Evolutionary conservation across 2,329 filamentous ascomycete genomes (phyloP).

Genomic region (Hypoxylon sp.): DNA sequence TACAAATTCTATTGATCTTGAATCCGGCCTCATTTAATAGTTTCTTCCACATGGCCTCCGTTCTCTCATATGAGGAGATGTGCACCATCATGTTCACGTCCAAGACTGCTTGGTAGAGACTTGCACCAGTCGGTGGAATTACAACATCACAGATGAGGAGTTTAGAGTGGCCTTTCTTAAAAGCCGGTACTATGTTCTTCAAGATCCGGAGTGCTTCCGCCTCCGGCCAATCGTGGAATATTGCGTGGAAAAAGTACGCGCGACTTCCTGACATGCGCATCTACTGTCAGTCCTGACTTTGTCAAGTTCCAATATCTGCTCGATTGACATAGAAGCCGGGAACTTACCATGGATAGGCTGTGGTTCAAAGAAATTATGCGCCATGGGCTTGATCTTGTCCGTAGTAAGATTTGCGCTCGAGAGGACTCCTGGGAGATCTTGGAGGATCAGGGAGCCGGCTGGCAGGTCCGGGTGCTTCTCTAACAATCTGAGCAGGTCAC

Average conservation of each 20-base stretch:
- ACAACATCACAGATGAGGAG: conserved; percentile 62
- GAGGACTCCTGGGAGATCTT: conserved; percentile 58
- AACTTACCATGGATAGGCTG: conserved; percentile 52
- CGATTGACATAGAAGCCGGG: background rate
- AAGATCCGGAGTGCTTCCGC: conserved; percentile 54
- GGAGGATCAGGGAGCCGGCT: conserved; percentile 55
- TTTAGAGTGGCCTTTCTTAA: conserved; percentile 58
- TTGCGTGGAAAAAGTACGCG: conserved; percentile 54
- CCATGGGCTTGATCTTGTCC: conserved; percentile 48
- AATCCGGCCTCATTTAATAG: conserved; percentile 43
- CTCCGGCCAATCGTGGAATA: conserved; percentile 61
- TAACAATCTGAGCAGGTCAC: conserved; percentile 56
- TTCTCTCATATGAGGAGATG: conserved; percentile 44
- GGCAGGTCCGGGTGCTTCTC: conserved; percentile 53
- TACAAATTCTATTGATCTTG: conserved; percentile 42
- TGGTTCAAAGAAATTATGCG: conserved; percentile 55
- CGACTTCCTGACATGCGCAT: conserved; percentile 48
- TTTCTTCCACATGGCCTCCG: conserved; percentile 42
- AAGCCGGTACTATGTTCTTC: conserved; percentile 50
- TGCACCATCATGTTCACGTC: conserved; percentile 47
- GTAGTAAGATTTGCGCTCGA: conserved; percentile 27
- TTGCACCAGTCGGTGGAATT: conserved; percentile 56
- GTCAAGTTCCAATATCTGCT: background rate
- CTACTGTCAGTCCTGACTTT: background rate
- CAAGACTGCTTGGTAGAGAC: conserved; percentile 41